These are phyloP conservation scores for Strobilomyces dryophilus DNA, from an alignment of 768 basidiomycete genomes.

Conservation along the genomic window DNA sequence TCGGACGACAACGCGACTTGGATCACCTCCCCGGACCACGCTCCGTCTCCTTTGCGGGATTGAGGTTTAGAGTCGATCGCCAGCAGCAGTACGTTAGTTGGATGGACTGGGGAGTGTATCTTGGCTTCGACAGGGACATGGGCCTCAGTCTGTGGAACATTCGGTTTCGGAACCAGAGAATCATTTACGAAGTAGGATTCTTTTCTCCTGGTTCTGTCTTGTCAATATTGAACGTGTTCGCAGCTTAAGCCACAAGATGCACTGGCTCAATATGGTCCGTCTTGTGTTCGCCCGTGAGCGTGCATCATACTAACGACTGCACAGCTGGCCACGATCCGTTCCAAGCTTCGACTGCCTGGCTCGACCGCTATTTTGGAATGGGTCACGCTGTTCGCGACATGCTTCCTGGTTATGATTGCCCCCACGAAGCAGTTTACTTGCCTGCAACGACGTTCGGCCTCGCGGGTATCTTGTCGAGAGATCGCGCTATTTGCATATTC, in stretches of 20 bases:
- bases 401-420: slow-evolving; percentile 67
- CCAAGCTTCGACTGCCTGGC: slow-evolving; percentile 58
- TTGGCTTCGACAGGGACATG: slow-evolving; percentile 66
- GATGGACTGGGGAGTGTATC: slow-evolving; percentile 63
- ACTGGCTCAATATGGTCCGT: slow-evolving; percentile 51
- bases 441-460: slow-evolving; percentile 51
- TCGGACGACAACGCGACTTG: slow-evolving; percentile 44
- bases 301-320: background rate
- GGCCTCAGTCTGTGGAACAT: slow-evolving; percentile 60
- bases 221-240: background rate
- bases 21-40: slow-evolving; percentile 64
- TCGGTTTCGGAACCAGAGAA: slow-evolving; percentile 51
- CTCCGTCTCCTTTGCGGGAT: slow-evolving; percentile 55
- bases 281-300: background rate
- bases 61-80: slow-evolving; percentile 53
- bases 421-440: slow-evolving; percentile 55
- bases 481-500: slow-evolving; percentile 62
- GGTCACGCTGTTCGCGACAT: slow-evolving; percentile 52
- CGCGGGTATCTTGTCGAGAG: slow-evolving; percentile 39
- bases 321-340: slow-evolving; percentile 58
- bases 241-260: slow-evolving; percentile 62
- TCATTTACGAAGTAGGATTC: slow-evolving; percentile 52
- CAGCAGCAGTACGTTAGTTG: slow-evolving; percentile 54
- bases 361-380: slow-evolving; percentile 65
- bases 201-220: no score